phyloP scores from a whole-genome alignment of 1,139 yeast species.

The Scheffersomyces cryptocercus region DNA sequence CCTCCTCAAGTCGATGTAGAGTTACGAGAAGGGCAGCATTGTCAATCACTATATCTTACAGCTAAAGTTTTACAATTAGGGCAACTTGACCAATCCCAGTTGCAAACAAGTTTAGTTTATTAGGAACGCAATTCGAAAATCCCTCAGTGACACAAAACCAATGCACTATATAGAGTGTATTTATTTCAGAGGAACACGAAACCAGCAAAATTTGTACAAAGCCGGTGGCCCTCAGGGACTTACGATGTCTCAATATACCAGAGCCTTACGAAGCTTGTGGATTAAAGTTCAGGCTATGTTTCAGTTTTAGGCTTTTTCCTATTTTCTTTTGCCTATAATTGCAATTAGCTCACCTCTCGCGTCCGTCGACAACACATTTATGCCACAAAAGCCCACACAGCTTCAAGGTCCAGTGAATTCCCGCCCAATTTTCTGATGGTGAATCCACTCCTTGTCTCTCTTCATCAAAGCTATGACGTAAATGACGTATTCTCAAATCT shows the following conservation, averaged over 20 bases:
- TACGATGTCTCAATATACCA: too few relatives aligned
- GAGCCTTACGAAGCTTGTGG: too few relatives aligned
- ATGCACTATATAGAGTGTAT: not conserved
- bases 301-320: not conserved
- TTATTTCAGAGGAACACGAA: not conserved
- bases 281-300: not conserved
- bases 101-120: not conserved
- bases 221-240: too few relatives aligned
- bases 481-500: too few relatives aligned
- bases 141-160: constrained; percentile 1
- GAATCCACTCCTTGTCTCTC: too few relatives aligned
- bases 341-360: too few relatives aligned
- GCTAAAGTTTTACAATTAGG: not conserved
- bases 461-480: too few relatives aligned
- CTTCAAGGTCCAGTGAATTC: constrained; percentile 1
- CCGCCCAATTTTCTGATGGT: not conserved
- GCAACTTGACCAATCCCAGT: not conserved
- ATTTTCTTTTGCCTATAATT: not conserved
- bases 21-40: not conserved
- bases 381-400: not conserved
- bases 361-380: not conserved
- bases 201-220: not conserved
- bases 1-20: not conserved
- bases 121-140: not conserved
- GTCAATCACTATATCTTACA: not conserved